Conservation (phyloP, 192 early-diverging fungal genomes). For the Podila verticillata region DNA sequence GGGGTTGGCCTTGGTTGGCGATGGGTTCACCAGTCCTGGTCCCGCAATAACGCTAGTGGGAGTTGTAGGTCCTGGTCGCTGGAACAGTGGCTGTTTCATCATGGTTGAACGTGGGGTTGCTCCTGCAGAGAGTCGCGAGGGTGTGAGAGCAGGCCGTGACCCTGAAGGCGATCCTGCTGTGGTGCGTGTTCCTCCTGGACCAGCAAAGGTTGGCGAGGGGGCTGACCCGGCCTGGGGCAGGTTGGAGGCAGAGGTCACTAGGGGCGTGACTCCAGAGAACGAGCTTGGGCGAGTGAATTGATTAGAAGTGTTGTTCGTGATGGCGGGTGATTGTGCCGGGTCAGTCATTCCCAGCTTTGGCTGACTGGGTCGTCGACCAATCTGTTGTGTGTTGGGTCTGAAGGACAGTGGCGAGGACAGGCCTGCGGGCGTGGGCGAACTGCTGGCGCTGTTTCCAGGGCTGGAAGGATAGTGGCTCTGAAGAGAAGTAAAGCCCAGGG, state of each 20-base stretch:
- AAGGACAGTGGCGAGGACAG: conserved; percentile 17
- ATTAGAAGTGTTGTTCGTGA: conserved; percentile 1
- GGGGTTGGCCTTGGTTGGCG: conserved; percentile 16
- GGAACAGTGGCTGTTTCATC: conserved; percentile 33
- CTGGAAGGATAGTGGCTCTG: conserved; percentile 15
- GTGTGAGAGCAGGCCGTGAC: conserved; percentile 12
- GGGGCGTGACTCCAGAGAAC: conserved; percentile 27
- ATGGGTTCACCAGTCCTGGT: neutral
- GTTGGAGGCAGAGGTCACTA: conserved; percentile 26
- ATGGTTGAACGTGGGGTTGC: conserved; percentile 13
- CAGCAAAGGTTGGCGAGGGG: conserved; percentile 23
- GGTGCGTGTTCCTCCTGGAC: neutral
- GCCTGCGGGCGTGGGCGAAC: conserved; percentile 20
- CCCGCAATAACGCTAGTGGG: neutral
- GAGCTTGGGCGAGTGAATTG: conserved; percentile 16
- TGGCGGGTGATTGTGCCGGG: neutral
- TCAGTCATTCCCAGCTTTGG: conserved; percentile 18
- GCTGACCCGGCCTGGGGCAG: conserved; percentile 26
- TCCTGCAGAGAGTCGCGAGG: conserved; percentile 27
- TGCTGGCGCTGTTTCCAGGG: conserved; percentile 6
- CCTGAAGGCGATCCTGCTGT: conserved; percentile 34
- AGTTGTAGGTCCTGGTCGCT: conserved; percentile 14
- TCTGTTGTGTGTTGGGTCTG: conserved; percentile 20
- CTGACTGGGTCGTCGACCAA: conserved; percentile 29
- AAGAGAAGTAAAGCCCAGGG: conserved; percentile 7